phyloP scores from a whole-genome alignment of 2,329 filamentous ascomycete genomes.

The Penicillium sp. region DNA sequence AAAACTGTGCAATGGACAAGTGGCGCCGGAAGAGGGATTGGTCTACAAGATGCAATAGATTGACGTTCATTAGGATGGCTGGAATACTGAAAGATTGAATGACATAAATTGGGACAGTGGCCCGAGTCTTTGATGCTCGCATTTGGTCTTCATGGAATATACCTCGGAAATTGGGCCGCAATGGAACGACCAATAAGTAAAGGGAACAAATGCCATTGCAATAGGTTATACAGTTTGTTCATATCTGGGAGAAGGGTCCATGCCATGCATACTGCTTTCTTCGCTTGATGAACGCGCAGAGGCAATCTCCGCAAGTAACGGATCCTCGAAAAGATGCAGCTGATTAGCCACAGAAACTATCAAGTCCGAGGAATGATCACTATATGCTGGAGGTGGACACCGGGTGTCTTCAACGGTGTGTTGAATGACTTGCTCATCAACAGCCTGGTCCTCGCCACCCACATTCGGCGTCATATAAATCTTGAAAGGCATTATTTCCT shows the following conservation, averaged over 20 bases:
- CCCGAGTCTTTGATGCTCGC: neutral
- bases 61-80: neutral
- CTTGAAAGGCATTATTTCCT: conserved; percentile 2
- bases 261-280: neutral
- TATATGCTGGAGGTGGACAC: conserved; percentile 3
- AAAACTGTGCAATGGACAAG: conserved; percentile 4
- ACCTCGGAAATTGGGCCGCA: neutral
- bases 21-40: conserved; percentile 14
- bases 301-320: neutral
- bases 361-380: neutral
- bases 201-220: too few species aligned
- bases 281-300: neutral
- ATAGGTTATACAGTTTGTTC: neutral
- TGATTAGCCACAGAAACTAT: neutral
- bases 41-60: conserved; percentile 16
- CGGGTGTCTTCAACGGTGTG: neutral
- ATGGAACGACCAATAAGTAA: neutral
- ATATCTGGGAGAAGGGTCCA: conserved; percentile 1
- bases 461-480: conserved; percentile 2
- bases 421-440: neutral
- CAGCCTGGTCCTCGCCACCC: neutral
- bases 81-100: neutral
- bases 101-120: neutral
- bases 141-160: neutral
- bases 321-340: neutral